Base-by-base conservation (phyloP, 2,329 filamentous ascomycete genomes). In the Ustulina deusta region DNA sequence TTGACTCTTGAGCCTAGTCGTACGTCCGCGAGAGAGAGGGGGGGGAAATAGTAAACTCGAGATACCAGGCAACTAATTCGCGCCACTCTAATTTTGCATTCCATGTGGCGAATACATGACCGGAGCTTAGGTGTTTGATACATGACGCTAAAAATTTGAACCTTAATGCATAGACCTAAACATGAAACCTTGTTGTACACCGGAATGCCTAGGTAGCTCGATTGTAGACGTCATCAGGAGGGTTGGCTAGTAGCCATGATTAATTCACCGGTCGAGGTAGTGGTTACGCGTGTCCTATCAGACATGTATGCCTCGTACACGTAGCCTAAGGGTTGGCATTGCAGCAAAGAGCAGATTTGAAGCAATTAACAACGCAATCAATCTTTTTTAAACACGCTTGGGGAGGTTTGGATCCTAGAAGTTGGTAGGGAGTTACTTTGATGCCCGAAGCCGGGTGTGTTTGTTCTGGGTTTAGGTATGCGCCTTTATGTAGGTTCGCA, bases 31-130 rank as follows among this genome's bases (percentile, higher is more conserved):
- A 52, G 46, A 56, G 36, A 64, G n/a, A 25, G 20, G 17, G 20
- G n/a, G 61, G 69, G 69, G 69, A 70, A 70, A 68, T 63, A 69
- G 40, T 64, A 70, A 70, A 70, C 27, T 58, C 20, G n/a, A 55
- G 63, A 70, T 70, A 70, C 66, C 62, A 69, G 60, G 29, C 49
- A 61, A 38, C 29, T n/a, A 32, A 9, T 40, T n/a, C n/a, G n/a
- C n/a, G 17, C 36, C 20, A 22, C 42, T 57, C 13, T 54, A 6
- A 27, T 15, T 42, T 40, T 34, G 10, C 9, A 11, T 56, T 55
- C 5, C 17, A 0, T 25, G 48, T 42, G 17, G 38, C 56, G 10
- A 63, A 34, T 27, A 56, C 17, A 5, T 54, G 48, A 44, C 15
- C 7, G 15, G 9, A 22, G 25, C 15, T 15, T 3, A 13, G 9